phyloP scores from a whole-genome alignment of 2,329 filamentous ascomycete genomes.

The Pseudocercospora vitis region DNA sequence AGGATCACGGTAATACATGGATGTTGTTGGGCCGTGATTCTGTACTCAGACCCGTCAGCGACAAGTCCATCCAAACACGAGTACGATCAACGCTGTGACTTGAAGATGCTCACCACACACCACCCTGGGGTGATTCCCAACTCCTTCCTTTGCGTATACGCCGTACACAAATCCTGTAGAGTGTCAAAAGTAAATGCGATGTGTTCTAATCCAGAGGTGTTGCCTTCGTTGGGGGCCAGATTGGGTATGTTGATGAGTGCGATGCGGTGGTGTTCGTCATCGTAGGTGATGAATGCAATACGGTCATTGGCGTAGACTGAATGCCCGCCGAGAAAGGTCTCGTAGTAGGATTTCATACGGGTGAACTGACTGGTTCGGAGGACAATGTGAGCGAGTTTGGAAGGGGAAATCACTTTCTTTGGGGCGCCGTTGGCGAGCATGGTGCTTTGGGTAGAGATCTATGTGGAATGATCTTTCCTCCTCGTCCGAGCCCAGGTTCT shows the following conservation, averaged over 20 bases:
- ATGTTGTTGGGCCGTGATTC: conserved; percentile 31
- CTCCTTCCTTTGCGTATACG: conserved; percentile 28
- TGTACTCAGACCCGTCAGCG: not conserved
- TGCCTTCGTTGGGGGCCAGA: not conserved
- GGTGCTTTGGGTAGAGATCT: not conserved
- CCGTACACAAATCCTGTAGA: conserved; percentile 24
- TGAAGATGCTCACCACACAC: conserved; percentile 20
- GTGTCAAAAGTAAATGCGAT: conserved; percentile 31
- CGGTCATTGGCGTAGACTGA: conserved; percentile 24
- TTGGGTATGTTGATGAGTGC: conserved; percentile 19
- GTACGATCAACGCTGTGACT: too few relatives aligned
- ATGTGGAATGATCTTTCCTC: too few relatives aligned
- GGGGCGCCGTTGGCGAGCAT: not conserved
- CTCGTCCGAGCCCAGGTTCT: too few relatives aligned
- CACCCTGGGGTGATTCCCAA: conserved; percentile 26
- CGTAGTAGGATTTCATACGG: conserved; percentile 31
- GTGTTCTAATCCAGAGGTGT: conserved; percentile 28
- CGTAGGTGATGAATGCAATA: conserved; percentile 31
- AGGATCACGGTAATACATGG: conserved; percentile 31
- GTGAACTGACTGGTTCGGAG: conserved; percentile 30
- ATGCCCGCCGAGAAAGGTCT: conserved; percentile 29
- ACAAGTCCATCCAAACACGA: not conserved
- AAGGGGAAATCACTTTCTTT: not conserved
- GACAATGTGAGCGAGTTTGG: conserved; percentile 32
- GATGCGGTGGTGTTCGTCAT: conserved; percentile 35